Percentiles rank a stretch among this genome's conserved stretches.
Conservation (phyloP, 805 yeast species). For the Tetrapisispora phaffii region DNA sequence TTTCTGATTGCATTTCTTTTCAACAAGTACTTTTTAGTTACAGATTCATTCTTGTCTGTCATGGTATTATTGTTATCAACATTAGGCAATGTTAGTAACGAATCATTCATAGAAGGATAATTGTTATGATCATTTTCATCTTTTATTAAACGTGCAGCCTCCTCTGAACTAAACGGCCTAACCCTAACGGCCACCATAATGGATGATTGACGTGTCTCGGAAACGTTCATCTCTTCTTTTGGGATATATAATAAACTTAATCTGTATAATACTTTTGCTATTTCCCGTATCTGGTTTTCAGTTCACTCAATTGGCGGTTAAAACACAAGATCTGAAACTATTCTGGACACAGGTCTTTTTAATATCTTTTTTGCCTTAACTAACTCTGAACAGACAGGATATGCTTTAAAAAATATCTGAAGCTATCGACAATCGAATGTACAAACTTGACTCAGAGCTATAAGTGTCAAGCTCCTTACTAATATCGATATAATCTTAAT, state of each 20-base stretch:
- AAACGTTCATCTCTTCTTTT: background rate
- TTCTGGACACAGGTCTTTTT: no score
- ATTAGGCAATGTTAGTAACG: constrained; percentile 11
- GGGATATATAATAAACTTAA: background rate
- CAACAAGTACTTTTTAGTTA: background rate
- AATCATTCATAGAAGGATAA: constrained; percentile 10
- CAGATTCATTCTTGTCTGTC: background rate
- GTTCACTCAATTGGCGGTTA: background rate
- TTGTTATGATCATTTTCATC: constrained; percentile 27
- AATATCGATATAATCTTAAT: no score
- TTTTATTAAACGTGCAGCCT: constrained; percentile 39
- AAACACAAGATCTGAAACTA: background rate
- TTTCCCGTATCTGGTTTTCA: no score
- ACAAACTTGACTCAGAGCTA: no score
- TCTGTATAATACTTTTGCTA: no score
- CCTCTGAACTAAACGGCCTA: constrained; percentile 65
- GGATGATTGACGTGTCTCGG: constrained; percentile 2
- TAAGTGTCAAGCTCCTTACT: no score
- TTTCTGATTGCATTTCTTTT: constrained; percentile 50
- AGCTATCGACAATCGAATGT: no score
- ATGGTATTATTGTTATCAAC: background rate
- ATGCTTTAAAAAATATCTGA: no score
- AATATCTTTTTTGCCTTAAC: no score
- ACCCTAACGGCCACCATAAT: constrained; percentile 61
- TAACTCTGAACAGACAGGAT: no score